These are phyloP conservation scores for Lentithecium fluviatile DNA, from an alignment of 495 filamentous ascomycete species.

Conservation along the genomic window DNA sequence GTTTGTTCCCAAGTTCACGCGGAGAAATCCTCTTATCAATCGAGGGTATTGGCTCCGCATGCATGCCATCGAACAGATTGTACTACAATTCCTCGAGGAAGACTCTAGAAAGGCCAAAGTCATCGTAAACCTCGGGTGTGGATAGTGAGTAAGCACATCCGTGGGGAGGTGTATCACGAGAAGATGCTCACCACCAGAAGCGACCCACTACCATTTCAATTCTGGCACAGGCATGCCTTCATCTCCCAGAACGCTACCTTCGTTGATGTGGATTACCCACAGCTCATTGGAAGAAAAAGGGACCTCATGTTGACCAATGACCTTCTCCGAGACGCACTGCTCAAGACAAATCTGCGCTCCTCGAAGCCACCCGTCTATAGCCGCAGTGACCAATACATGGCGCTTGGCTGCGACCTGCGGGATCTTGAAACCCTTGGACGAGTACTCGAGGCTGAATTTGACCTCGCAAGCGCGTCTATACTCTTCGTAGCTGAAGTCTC, in stretches of 20 bases:
- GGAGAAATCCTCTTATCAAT: conserved; percentile 81
- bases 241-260: conserved; percentile 61
- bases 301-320: conserved; percentile 60
- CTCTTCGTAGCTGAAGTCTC: conserved; percentile 88
- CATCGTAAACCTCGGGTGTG: conserved; percentile 84
- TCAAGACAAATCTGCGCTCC: conserved; percentile 7
- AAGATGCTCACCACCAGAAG: conserved; percentile 48
- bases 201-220: conserved; percentile 88
- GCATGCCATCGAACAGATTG: conserved; percentile 71
- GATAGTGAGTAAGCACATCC: conserved; percentile 64
- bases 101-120: conserved; percentile 63
- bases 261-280: conserved; percentile 83
- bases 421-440: conserved; percentile 58
- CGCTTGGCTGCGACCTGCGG: conserved; percentile 79
- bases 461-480: conserved; percentile 57
- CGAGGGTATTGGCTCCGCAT: conserved; percentile 84
- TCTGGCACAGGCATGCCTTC: conserved; percentile 61
- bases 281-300: conserved; percentile 74
- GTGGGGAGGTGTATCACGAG: background rate
- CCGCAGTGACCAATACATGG: conserved; percentile 68
- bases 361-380: conserved; percentile 41
- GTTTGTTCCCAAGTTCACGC: conserved; percentile 80
- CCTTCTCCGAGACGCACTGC: conserved; percentile 54
- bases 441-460: conserved; percentile 55
- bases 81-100: conserved; percentile 66